Conservation (phyloP, 208 protist genomes). For the Kentomonas sorsogonicus region DNA sequence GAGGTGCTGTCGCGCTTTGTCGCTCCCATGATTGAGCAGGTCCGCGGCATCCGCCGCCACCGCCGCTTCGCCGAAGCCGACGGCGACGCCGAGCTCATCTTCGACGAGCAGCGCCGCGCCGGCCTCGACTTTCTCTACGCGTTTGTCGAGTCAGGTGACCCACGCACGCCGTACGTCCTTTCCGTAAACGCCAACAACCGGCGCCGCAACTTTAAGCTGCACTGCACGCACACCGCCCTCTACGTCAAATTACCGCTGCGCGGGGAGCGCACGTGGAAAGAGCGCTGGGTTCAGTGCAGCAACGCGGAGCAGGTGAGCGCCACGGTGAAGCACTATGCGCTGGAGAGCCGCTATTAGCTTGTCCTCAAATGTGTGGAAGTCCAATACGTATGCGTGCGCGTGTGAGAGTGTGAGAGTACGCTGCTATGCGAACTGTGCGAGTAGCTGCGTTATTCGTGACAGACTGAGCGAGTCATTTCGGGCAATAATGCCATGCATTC, state of each 20-base stretch:
- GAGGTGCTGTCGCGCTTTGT: slow-evolving; percentile 72
- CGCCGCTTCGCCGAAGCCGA: slow-evolving; percentile 56
- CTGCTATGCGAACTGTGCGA: too few relatives aligned
- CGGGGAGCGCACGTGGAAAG: slow-evolving; percentile 17
- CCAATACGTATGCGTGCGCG: too few relatives aligned
- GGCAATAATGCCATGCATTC: too few relatives aligned
- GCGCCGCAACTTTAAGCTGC: slow-evolving; percentile 61
- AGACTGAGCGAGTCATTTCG: too few relatives aligned
- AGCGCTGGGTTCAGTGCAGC: slow-evolving; percentile 64
- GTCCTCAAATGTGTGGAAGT: too few relatives aligned
- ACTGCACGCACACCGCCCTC: slow-evolving; percentile 62
- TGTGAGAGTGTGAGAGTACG: too few relatives aligned
- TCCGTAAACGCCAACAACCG: slow-evolving; percentile 37
- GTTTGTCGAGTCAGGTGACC: slow-evolving; percentile 58
- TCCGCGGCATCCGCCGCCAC: slow-evolving; percentile 46
- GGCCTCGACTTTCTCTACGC: slow-evolving; percentile 54
- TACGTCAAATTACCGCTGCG: slow-evolving; percentile 68
- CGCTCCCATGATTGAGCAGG: slow-evolving; percentile 44
- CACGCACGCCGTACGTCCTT: slow-evolving; percentile 55
- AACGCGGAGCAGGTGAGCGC: slow-evolving; percentile 81
- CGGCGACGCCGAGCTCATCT: slow-evolving; percentile 42
- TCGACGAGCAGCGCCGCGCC: slow-evolving; percentile 44
- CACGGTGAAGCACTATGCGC: slow-evolving; percentile 64
- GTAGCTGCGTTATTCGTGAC: too few relatives aligned
- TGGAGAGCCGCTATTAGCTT: too few relatives aligned